Base-by-base conservation (phyloP, 805 yeast genomes). In the Blastobotrys parvus region DNA sequence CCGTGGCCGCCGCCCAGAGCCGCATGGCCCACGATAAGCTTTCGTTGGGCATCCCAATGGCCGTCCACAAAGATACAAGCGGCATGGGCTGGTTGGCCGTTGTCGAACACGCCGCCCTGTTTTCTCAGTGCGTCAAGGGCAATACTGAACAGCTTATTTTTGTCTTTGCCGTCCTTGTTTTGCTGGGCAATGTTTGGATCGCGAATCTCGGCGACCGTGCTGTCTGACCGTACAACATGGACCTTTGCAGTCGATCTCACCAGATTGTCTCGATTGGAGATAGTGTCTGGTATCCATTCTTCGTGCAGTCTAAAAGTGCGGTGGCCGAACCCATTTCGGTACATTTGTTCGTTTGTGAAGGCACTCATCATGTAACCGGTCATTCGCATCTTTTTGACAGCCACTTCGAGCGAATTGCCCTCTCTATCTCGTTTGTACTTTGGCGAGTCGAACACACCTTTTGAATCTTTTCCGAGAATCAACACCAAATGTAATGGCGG, bases 351-450 rank as follows among this genome's bases (percentile, higher is more conserved):
- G 53, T 78, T 79, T 0, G 97, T 89, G 60, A 74, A 88, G 0
- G 95, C 94, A 54, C 86, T 90, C 94, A 86, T 85, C 61, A 89
- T 61, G 52, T 95, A 71, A 3, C 83, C 94, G 3, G 85, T 95
- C 47, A 87, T 75, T 53, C 92, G 75, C 50, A 90, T 59, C 58
- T 86, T 86, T 50, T 67, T 69, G 16, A 83, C 65, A 1, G 95
- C 95, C 3, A 79, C 59, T n/a, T 78, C 78, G 18, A 89, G 52
- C 11, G 70, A 75, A 47, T 84, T 79, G 2, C 80, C 81, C 50
- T 84, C 92, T 20, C 46, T 44, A 27, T 51, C 43, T 15, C 39
- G 38, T 38, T 62, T 62, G 40, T 57, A 57, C 15, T 50, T 49
- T 0, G 94, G 88, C 50, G 85, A 74, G 54, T 89, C 97, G 57